phyloP scores from a whole-genome alignment of 257 asterid genomes.

The Nyctanthes arbortristis region DNA sequence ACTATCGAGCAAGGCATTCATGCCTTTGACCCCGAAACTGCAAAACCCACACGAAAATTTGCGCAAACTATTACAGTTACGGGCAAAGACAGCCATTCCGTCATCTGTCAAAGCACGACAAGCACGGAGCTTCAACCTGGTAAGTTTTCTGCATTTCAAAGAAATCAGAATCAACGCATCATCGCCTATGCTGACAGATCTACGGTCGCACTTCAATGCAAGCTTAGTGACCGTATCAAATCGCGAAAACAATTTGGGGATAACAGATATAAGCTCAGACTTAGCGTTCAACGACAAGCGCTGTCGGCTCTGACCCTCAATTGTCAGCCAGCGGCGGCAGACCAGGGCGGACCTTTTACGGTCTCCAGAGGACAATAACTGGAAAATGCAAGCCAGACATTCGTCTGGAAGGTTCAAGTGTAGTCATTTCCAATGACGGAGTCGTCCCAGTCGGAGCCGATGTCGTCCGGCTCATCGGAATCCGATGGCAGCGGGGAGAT shows the following conservation, averaged over 20 bases:
- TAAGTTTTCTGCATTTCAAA: conserved; percentile 54
- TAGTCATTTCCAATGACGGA: conserved; percentile 29
- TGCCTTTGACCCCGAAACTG: conserved; percentile 76
- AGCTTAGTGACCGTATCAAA: conserved; percentile 84
- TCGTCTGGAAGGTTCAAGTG: conserved; percentile 70
- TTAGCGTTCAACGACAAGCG: conserved; percentile 82
- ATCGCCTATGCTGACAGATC: conserved; percentile 75
- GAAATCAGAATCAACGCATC: conserved; percentile 62
- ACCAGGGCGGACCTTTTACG: conserved; percentile 68
- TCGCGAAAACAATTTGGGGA: conserved; percentile 56
- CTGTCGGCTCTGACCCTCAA: conserved; percentile 89
- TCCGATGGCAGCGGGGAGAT: neutral
- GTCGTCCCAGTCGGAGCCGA: neutral
- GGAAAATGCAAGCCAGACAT: conserved; percentile 65
- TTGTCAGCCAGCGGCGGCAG: conserved; percentile 75
- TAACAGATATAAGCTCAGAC: conserved; percentile 39
- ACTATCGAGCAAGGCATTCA: conserved; percentile 65
- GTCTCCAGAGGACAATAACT: conserved; percentile 66
- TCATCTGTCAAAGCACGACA: conserved; percentile 77
- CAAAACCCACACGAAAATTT: conserved; percentile 84
- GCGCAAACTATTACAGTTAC: conserved; percentile 59
- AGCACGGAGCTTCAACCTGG: conserved; percentile 80
- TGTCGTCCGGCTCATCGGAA: neutral
- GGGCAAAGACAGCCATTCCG: conserved; percentile 62
- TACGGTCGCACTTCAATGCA: conserved; percentile 87